Evolutionary conservation across 2,329 filamentous ascomycete genomes (phyloP).

Genomic region (Leptographium radiaticola): DNA sequence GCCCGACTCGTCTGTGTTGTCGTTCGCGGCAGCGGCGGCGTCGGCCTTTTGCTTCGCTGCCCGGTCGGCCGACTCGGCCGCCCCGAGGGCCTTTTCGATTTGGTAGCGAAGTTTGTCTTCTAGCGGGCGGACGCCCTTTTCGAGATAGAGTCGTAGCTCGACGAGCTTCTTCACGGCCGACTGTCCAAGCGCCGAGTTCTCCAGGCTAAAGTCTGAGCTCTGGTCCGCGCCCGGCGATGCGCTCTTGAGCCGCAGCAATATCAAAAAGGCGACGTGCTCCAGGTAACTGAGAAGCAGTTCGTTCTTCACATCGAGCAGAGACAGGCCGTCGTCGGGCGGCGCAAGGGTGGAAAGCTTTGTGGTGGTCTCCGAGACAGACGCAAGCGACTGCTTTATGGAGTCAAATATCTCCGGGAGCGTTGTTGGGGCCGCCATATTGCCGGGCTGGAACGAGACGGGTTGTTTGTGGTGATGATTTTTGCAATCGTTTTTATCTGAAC

Average conservation of each 20-base stretch:
- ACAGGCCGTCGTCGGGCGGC: slow-evolving; percentile 77
- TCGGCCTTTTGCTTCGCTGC: slow-evolving; percentile 23
- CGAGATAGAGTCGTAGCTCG: slow-evolving; percentile 81
- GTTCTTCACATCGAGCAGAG: slow-evolving; percentile 89
- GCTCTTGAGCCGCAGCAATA: slow-evolving; percentile 67
- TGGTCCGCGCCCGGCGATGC: slow-evolving; percentile 13
- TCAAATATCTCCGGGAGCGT: slow-evolving; percentile 34
- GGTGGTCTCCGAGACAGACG: slow-evolving; percentile 53
- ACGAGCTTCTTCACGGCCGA: slow-evolving; percentile 76
- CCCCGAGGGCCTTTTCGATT: slow-evolving; percentile 85
- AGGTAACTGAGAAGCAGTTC: slow-evolving; percentile 94
- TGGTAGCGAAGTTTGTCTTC: slow-evolving; percentile 90
- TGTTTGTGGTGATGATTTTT: neutral
- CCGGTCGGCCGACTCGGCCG: slow-evolving; percentile 61
- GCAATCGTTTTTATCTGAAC: neutral
- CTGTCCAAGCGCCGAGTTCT: slow-evolving; percentile 37
- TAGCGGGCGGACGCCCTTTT: slow-evolving; percentile 80
- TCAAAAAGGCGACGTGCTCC: slow-evolving; percentile 82
- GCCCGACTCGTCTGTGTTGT: slow-evolving; percentile 18
- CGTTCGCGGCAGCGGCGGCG: slow-evolving; percentile 20
- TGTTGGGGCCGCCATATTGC: slow-evolving; percentile 17
- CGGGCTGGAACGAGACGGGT: neutral
- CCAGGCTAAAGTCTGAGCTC: slow-evolving; percentile 13
- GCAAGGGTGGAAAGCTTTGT: slow-evolving; percentile 50
- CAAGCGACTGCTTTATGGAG: slow-evolving; percentile 44